Evolutionary conservation across 225 moss, liverwort and hornwort genomes (phyloP), one percentile per base, ranked within the genome.

Genomic region (Bryoerythrophyllum caledonicum): DNA sequence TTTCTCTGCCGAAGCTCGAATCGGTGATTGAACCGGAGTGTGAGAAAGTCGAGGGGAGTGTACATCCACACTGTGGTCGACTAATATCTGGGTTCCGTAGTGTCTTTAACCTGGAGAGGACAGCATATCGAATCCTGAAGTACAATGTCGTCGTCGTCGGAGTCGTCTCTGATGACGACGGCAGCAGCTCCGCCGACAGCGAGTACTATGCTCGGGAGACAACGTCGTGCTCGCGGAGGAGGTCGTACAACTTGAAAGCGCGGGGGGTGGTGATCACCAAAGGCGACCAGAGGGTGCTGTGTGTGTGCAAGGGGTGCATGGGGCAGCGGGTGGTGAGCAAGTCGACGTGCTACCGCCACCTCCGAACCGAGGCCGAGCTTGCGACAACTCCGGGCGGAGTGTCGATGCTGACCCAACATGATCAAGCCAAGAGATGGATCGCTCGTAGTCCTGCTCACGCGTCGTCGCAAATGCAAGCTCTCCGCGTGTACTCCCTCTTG

Each of bases 341-440:
- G 61, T 85, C 85, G 46, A 85, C 85, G 14, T 85, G 82, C 70
- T 85, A 85, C 71, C 79, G 85, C 55, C 85, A 85, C 73, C 66
- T 85, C 21, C 35, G 79, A 65, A 53, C 70, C 6, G 85, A 85
- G 73, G 79, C 85, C 6, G 76, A 85, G 52, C n/a, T n/a, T n/a
- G n/a, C n/a, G n/a, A n/a, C n/a, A n/a, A n/a, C n/a, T n/a, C n/a
- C n/a, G n/a, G n/a, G n/a, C n/a, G n/a, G n/a, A n/a, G n/a, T n/a
- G n/a, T n/a, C n/a, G n/a, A n/a, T n/a, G n/a, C n/a, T n/a, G n/a
- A n/a, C n/a, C n/a, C n/a, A n/a, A n/a, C n/a, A n/a, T n/a, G n/a
- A 58, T 52, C 10, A 79, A 65, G 20, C 65, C 65, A 70, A 46
- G 69, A 17, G 74, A 34, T 12, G 28, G 71, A 58, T 66, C 73